Base-by-base conservation (phyloP, 1,284 basidiomycete species). In the Ceratobasidium theobromae region DNA sequence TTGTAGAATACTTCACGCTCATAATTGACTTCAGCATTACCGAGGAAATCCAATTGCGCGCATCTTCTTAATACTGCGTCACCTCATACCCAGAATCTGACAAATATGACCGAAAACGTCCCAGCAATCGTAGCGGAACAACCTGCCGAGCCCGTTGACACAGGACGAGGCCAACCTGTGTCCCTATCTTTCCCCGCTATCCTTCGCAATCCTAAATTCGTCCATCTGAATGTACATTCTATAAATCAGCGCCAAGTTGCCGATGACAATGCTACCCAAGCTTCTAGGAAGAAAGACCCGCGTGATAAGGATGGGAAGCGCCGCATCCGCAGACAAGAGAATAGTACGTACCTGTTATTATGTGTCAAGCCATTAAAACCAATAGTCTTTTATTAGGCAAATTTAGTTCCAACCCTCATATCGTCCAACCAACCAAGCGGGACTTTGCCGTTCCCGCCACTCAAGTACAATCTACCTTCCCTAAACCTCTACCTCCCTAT, bases 281-380 rank as follows among this genome's bases (percentile, higher is more conserved):
- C 72, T 5, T 76, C 77, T 74, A 84, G 79, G 73, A 77, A 70
- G 57, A 77, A 53, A 51, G 65, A 30, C 49, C 38, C 38, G 25
- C 46, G 40, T 27, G 57, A 86, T 51, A 86, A 84, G 67, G 86
- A 89, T 70, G 90, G 89, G 41, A 91, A 87, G 75, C 85, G 88
- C 25, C 88, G 86, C 84, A 75, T 85, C 4, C 77, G 88, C 70
- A 81, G 89, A 33, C 87, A 84, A 72, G 89, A 91, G 71, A 92
- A 92, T 68, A 85, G 89, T 89, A 45, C 57, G 81, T 75, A 5
- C 16, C 21, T 14, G 53, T 4, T 48, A 6, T 21, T 5, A 48
- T 21, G 23, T 14, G 21, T 4, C 21, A 25, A 5, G 27, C n/a
- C n/a, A n/a, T n/a, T 48, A 48, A 48, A 48, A 21, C 27, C 12